These are phyloP conservation scores for Fraxinus anomala DNA, from an alignment of 257 asterid genomes.

Conservation along the genomic window DNA sequence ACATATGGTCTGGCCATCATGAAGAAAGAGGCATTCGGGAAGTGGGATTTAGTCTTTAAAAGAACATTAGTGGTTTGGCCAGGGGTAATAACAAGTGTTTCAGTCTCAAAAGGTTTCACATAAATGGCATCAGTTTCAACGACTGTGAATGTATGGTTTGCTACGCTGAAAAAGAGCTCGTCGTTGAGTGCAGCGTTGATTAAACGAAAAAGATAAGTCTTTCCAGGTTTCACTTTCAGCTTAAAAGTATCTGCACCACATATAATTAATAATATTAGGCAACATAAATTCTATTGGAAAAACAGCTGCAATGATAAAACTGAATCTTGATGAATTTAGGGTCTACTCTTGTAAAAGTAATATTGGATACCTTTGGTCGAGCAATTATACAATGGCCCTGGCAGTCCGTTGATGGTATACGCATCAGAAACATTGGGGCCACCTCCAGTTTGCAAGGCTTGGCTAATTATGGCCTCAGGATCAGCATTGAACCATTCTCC, in stretches of 20 bases:
- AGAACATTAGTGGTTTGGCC: constrained; percentile 66
- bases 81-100: constrained; percentile 49
- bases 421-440: constrained; percentile 70
- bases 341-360: background rate
- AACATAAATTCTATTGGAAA: no score
- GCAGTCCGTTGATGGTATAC: constrained; percentile 65
- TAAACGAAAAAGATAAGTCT: constrained; percentile 62
- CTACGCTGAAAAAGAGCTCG: constrained; percentile 58
- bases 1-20: constrained; percentile 59
- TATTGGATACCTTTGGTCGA: constrained; percentile 49
- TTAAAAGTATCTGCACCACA: constrained; percentile 46
- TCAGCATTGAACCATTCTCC: constrained; percentile 73
- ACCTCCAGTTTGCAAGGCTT: constrained; percentile 61
- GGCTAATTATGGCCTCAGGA: constrained; percentile 60
- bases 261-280: background rate
- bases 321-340: background rate
- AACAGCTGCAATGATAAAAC: no score
- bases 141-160: constrained; percentile 50
- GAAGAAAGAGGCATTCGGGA: constrained; percentile 48
- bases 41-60: constrained; percentile 38
- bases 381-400: constrained; percentile 60
- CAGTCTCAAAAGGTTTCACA: constrained; percentile 49
- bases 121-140: constrained; percentile 58
- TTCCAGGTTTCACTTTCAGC: constrained; percentile 55
- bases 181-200: constrained; percentile 70